Evolutionary conservation across 805 yeast species (phyloP).

Genomic region (Saturnispora hagleri): DNA sequence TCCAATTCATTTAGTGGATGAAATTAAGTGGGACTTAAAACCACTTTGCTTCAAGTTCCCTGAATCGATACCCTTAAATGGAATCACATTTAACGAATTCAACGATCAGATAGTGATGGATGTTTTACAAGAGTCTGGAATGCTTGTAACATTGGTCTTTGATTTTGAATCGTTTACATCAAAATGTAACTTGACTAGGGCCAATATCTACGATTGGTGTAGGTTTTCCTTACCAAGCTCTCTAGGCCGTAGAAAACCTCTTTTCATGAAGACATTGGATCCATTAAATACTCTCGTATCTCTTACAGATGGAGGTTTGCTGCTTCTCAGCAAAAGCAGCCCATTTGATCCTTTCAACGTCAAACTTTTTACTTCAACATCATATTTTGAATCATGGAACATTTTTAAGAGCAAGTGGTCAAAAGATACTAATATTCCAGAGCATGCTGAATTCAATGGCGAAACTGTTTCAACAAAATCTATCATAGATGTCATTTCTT

Average conservation of each 20-base stretch:
- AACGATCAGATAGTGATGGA: constrained; percentile 37
- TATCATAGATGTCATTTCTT: constrained; percentile 14
- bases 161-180: constrained; percentile 35
- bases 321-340: constrained; percentile 37
- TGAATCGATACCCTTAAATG: constrained; percentile 26
- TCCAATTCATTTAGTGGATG: constrained; percentile 33
- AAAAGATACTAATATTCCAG: constrained; percentile 4
- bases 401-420: background rate
- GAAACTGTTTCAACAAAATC: constrained; percentile 19
- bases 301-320: constrained; percentile 68
- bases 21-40: constrained; percentile 29
- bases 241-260: constrained; percentile 49
- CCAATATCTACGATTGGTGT: constrained; percentile 49
- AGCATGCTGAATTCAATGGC: constrained; percentile 15
- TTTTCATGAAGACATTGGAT: constrained; percentile 39
- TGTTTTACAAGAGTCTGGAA: constrained; percentile 41
- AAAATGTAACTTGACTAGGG: constrained; percentile 9
- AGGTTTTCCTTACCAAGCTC: constrained; percentile 59
- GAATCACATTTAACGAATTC: constrained; percentile 28
- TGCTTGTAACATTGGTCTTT: constrained; percentile 42
- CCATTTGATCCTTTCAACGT: constrained; percentile 17
- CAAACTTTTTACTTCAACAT: constrained; percentile 42
- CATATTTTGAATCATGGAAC: constrained; percentile 27
- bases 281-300: constrained; percentile 42
- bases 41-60: constrained; percentile 34